Conservation (phyloP, 768 basidiomycete species). For the Lactifluus echinatus region DNA sequence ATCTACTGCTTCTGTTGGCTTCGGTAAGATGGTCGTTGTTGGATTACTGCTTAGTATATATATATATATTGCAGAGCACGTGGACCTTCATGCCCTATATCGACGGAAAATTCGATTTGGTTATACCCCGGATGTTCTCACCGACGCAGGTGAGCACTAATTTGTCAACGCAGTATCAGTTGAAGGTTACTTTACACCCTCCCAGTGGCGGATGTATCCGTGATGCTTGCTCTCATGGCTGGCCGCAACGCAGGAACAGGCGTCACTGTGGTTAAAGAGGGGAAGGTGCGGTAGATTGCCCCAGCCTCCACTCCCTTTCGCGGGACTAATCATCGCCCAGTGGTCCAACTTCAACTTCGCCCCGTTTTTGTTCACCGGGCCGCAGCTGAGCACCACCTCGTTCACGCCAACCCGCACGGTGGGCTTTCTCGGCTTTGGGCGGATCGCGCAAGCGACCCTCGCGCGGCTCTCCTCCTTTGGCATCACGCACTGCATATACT, state of each 20-base stretch:
- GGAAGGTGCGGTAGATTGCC: constrained; percentile 41
- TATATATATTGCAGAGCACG: constrained; percentile 55
- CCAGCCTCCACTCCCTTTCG: background rate
- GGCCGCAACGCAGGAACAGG: constrained; percentile 67
- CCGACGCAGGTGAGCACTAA: constrained; percentile 61
- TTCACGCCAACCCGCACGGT: constrained; percentile 52
- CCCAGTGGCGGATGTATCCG: constrained; percentile 80
- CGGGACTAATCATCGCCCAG: constrained; percentile 28
- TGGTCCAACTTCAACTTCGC: constrained; percentile 78
- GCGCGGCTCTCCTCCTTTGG: constrained; percentile 77
- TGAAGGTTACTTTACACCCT: background rate
- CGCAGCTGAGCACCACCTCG: constrained; percentile 54
- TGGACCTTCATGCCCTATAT: constrained; percentile 52
- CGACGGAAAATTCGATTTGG: constrained; percentile 65
- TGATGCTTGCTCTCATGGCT: constrained; percentile 94
- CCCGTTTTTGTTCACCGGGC: constrained; percentile 81
- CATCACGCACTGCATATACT: constrained; percentile 64
- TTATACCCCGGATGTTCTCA: constrained; percentile 90
- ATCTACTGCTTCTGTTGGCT: constrained; percentile 90
- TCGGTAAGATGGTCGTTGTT: constrained; percentile 39
- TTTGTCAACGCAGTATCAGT: background rate
- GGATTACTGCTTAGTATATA: background rate
- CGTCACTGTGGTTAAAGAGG: constrained; percentile 55
- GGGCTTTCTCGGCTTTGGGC: constrained; percentile 92
- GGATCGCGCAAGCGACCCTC: constrained; percentile 83